Evolutionary conservation across 2,329 filamentous ascomycete species (phyloP), one percentile per base, ranked within the genome.

Genomic region (Bipolaris oryzae): DNA sequence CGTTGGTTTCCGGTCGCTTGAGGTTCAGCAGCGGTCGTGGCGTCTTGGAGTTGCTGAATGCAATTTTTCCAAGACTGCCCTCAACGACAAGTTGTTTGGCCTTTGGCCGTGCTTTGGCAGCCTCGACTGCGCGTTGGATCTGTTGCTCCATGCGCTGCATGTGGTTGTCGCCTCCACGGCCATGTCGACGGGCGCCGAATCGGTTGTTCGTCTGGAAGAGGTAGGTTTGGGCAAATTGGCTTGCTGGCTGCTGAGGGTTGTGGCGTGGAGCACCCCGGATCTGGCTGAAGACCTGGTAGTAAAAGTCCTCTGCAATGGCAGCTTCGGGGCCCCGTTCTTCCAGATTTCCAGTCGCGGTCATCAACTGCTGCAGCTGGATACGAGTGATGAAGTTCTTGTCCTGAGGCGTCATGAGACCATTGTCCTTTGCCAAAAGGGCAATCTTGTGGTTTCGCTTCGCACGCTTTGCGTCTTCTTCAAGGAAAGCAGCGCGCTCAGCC

Each of bases 81-180:
- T 97, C 94, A 57, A 99, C 94, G 18, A 98, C 93, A 7, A 99
- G 84, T 75, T 97, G 93, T 71, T 96, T 96, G 73, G 96, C 97
- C 82, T 99, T 99, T 11, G 95, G 95, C 77, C 96, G 94, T 58
- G 92, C 91, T 80, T 98, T 99, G 50, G 95, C 95, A 1, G 95
- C 95, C 73, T 99, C 95, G 0, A 99, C 95, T 21, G 95, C 95
- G 54, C 95, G 88, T 75, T 97, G 94, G 11, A 99, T 96, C 77
- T 99, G 95, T 77, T 99, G 95, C 77, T 99, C 94, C 95, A 99
- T 99, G 53, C 95, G 89, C 75, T 98, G 95, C 80, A 98, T 91
- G 72, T 99, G 95, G 74, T 97, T 99, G 75, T 99, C 95, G 16
- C 91, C 92, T 41, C 89, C 91, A 57, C 92, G 86, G 58, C 88